A percentile compares a stretch with the other conserved stretches of the same genome.
Conservation (phyloP, 129 eudicot genomes). For the Tagetes patula region DNA sequence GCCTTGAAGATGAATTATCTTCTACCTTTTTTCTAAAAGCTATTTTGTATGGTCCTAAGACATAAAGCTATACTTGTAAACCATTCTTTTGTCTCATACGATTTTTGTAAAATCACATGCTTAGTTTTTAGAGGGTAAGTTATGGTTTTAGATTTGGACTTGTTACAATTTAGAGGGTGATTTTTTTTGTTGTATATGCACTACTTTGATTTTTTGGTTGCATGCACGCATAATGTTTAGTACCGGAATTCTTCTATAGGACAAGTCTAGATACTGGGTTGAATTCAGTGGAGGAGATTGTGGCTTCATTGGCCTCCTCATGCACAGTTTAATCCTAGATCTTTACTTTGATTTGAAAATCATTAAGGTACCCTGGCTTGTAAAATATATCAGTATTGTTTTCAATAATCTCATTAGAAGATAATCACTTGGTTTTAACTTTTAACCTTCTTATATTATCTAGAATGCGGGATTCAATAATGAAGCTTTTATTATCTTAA, state of each 20-base stretch:
- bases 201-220: slow-evolving; percentile 3
- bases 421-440: slow-evolving; percentile 10
- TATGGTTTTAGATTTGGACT: slow-evolving; percentile 4
- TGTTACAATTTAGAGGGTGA: background rate
- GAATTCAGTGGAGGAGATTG: slow-evolving; percentile 1
- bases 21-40: background rate
- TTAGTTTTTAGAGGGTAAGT: background rate
- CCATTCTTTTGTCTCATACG: slow-evolving; percentile 5
- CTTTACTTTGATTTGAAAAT: slow-evolving; percentile 9
- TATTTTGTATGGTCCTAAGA: background rate
- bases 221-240: slow-evolving; percentile 16
- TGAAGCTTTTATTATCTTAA: slow-evolving; percentile 15
- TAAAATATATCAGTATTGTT: slow-evolving; percentile 5
- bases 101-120: background rate
- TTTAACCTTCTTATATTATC: background rate
- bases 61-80: background rate
- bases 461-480: background rate
- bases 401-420: slow-evolving; percentile 5
- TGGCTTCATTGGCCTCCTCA: slow-evolving; percentile 11
- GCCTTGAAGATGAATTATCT: slow-evolving; percentile 12
- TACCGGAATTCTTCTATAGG: slow-evolving; percentile 8
- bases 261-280: slow-evolving; percentile 9
- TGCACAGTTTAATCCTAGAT: slow-evolving; percentile 9
- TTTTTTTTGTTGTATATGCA: background rate
- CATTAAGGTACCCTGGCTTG: slow-evolving; percentile 20